Evolutionary conservation across 192 early-diverging fungal species (phyloP), one percentile per base, ranked within the genome.

Genomic region (Coemansia biformis): DNA sequence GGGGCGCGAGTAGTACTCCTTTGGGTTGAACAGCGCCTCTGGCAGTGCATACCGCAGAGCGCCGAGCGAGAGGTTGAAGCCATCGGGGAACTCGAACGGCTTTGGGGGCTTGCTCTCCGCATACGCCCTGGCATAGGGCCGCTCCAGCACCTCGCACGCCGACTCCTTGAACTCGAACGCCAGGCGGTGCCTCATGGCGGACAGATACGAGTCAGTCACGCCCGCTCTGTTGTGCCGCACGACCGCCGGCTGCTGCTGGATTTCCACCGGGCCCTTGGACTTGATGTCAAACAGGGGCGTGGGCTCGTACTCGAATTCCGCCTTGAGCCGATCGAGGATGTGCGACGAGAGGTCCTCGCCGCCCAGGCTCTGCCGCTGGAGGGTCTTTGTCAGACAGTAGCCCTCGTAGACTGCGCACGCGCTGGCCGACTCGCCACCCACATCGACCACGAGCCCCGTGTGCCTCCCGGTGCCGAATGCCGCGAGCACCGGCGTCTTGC

Each of bases 371-470:
- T 88, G 83, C 34, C 79, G 75, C 48, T 24, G 38, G 37, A 48
- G 40, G 62, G 85, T 89, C 72, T 96, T 95, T 57, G 91, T 92
- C 33, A 99, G 63, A 14, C 92, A 90, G 60, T 85, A 98, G 26
- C 96, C 96, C 57, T 99, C 96, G 56, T 86, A 88, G 12, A 99
- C 96, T n/a, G 96, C 93, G 4, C 91, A 86, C 7, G 84, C 92
- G 51, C 89, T 95, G 1, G 91, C 90, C 40, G 76, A 83, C 29
- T 83, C 76, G 55, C 85, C 91, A 12, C 96, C 96, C 24, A 89
- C 93, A 59, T 96, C 92, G 38, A 99, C 56, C 23, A 99, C 89
- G 17, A 99, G 75, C 7, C 86, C 91, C 15, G 88, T 93, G 29
- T 89, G 78, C 36, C 80, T 70, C 24, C 96, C 96, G 4, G 89